phyloP scores from a whole-genome alignment of 805 yeast species.

The Myxozyma kluyveri region DNA sequence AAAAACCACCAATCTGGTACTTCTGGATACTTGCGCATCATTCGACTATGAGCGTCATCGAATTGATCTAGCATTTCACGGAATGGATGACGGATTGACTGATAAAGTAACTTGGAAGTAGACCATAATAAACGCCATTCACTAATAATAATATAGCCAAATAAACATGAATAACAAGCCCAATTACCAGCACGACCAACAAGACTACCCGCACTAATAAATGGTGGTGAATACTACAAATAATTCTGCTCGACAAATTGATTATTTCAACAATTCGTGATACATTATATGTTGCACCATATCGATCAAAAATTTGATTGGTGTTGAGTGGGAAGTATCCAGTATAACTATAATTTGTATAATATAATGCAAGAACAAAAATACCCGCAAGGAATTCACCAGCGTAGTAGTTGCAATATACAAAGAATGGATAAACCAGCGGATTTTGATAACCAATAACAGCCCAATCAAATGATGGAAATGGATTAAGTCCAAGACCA shows the following conservation, averaged over 20 bases:
- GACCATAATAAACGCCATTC: conserved; percentile 35
- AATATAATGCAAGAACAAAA: conserved; percentile 9
- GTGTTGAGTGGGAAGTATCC: conserved; percentile 20
- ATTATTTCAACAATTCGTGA: conserved; percentile 33
- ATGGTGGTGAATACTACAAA: conserved; percentile 60
- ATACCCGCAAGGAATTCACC: conserved; percentile 14
- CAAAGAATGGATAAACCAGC: conserved; percentile 16
- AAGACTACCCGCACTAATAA: conserved; percentile 50
- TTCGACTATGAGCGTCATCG: conserved; percentile 44
- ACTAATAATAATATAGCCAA: conserved; percentile 46
- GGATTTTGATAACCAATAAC: conserved; percentile 20
- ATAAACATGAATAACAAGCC: conserved; percentile 51
- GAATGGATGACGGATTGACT: conserved; percentile 16
- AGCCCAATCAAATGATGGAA: conserved; percentile 62
- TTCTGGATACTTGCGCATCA: conserved; percentile 57
- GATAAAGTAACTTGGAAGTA: conserved; percentile 29
- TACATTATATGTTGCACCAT: conserved; percentile 14
- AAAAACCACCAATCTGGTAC: conserved; percentile 76
- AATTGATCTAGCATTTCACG: conserved; percentile 3
- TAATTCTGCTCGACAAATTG: conserved; percentile 49
- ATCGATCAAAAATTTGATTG: conserved; percentile 12
- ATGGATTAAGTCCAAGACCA: conserved; percentile 68
- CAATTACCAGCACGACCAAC: conserved; percentile 53
- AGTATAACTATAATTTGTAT: conserved; percentile 18
- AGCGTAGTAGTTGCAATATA: conserved; percentile 8